Percentiles rank a stretch among this genome's conserved stretches.
Conservation (phyloP, 208 protist species). For the Acanthamoeba triangularis region DNA sequence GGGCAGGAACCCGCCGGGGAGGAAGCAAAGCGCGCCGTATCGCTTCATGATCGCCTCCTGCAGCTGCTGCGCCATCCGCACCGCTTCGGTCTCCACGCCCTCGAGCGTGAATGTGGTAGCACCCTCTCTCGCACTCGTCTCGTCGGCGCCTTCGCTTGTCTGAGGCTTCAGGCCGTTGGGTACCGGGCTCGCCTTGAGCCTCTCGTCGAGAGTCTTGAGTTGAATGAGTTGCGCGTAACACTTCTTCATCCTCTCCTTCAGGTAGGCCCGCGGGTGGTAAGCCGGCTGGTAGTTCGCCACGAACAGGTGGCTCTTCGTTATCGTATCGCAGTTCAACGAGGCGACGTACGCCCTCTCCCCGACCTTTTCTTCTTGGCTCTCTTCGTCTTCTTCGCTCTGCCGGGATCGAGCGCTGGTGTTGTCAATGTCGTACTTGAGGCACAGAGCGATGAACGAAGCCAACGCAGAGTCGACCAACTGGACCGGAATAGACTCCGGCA, state of each 20-base stretch:
- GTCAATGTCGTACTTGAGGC: conserved; percentile 18
- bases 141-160: not conserved
- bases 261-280: conserved; percentile 25
- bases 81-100: not conserved
- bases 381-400: not conserved
- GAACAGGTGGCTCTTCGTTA: conserved; percentile 14
- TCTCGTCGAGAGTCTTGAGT: not conserved
- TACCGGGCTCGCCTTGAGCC: not conserved
- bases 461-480: conserved; percentile 33
- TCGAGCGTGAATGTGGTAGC: not conserved
- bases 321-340: not conserved
- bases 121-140: not conserved
- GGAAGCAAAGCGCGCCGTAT: conserved; percentile 12
- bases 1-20: not conserved
- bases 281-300: conserved; percentile 24
- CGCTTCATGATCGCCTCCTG: conserved; percentile 10
- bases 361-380: not conserved
- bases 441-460: conserved; percentile 13
- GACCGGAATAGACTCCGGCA: not conserved
- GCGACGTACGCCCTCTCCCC: not conserved
- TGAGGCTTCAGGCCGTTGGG: not conserved
- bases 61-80: not conserved
- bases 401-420: not conserved
- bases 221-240: not conserved
- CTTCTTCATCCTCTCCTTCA: not conserved